Conservation (phyloP, 2,329 filamentous ascomycete genomes). For the Scedosporium apiospermum region DNA sequence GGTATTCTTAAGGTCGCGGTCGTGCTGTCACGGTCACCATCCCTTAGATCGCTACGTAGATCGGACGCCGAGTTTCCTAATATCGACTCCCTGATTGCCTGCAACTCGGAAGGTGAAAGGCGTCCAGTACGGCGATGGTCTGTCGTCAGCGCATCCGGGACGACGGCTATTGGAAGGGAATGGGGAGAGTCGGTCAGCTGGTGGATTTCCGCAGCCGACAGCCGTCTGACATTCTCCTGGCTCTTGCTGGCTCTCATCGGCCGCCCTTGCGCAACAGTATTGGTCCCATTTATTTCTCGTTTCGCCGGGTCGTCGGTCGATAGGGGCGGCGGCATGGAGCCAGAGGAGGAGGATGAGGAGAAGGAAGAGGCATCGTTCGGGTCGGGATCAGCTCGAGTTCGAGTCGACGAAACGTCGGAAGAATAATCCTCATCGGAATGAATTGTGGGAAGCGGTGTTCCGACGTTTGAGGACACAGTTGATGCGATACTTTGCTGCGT, state of each 20-base stretch:
- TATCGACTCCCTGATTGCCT: slow-evolving; percentile 20
- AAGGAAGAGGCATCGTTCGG: slow-evolving; percentile 15
- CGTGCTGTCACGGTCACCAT: neutral
- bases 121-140: slow-evolving; percentile 17
- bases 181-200: slow-evolving; percentile 47
- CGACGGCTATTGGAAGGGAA: slow-evolving; percentile 43
- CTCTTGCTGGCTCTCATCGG: slow-evolving; percentile 17
- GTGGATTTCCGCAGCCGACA: slow-evolving; percentile 50
- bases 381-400: slow-evolving; percentile 13
- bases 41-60: neutral
- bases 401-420: slow-evolving; percentile 17
- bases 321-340: slow-evolving; percentile 5
- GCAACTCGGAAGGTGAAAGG: slow-evolving; percentile 6
- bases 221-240: slow-evolving; percentile 37
- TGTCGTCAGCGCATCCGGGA: slow-evolving; percentile 20
- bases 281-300: neutral
- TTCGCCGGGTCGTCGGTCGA: neutral
- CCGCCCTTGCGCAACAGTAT: neutral
- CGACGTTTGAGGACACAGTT: slow-evolving; percentile 3
- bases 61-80: slow-evolving; percentile 1
- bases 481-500: neutral
- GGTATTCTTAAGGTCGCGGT: neutral
- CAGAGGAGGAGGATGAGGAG: slow-evolving; percentile 22
- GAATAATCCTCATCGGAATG: slow-evolving; percentile 21
- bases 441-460: slow-evolving; percentile 12